Evolutionary conservation across 2,329 filamentous ascomycete genomes (phyloP), one percentile per base, ranked within the genome.

Genomic region (Claviceps sp.): DNA sequence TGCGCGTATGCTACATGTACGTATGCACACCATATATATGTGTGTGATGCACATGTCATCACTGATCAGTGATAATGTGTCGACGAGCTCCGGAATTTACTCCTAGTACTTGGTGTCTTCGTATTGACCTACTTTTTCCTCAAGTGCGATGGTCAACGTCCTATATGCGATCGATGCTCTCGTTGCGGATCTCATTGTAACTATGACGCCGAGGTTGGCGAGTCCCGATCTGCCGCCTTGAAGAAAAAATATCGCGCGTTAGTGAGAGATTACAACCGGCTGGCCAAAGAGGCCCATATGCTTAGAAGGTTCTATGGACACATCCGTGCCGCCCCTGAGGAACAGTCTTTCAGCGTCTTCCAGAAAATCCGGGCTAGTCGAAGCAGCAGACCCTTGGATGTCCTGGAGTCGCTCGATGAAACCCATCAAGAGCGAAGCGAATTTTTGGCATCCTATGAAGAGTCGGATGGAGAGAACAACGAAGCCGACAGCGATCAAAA

Each of bases 141-240:
- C 18, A 51, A 53, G 52, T 53, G 52, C 38, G 52, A 50, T 50
- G 52, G 52, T 11, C 43, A 45, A 48, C 43, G 52, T 37, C 52
- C 52, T 14, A 18, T 46, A 16, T 53, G 52, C 44, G 48, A 53
- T 18, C 48, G 52, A 26, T 53, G 52, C 52, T 34, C 30, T 14
- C 48, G 52, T 7, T 38, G 44, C 44, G 44, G 44, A 13, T 37
- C 52, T n/a, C 24, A 37, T 4, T 53, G 52, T 40, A 50, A 42
- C 5, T 53, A 53, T 41, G 52, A 53, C 38, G 52, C 52, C 34
- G 52, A 50, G n/a, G 26, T 50, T 16, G 52, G 52, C 43, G 52
- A 53, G 24, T 53, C 52, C n/a, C 48, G 52, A 5, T 26, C 48
- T 34, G 37, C 52, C 20, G 44, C 52, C 34, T 30, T 53, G 37